Evolutionary conservation across 495 filamentous ascomycete genomes (phyloP).

Genomic region (Penicillium parvum): DNA sequence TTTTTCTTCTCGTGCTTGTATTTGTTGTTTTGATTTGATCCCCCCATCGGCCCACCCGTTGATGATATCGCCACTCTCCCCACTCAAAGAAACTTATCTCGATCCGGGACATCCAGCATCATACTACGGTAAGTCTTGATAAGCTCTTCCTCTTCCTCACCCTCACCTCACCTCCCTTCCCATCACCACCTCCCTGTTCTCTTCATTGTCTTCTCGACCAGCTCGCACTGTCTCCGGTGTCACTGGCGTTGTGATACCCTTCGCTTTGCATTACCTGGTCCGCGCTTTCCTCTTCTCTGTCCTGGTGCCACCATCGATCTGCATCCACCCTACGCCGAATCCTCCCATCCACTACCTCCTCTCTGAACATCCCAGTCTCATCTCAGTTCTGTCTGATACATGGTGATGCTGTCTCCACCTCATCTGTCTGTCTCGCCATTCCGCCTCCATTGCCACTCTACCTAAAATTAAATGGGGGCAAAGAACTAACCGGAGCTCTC

Average conservation of each 20-base stretch:
- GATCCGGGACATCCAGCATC: too few relatives aligned
- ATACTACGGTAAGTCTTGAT: conserved; percentile 17
- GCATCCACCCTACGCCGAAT: conserved; percentile 15
- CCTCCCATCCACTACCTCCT: too few relatives aligned
- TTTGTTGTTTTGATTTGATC: conserved; percentile 1
- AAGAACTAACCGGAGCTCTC: conserved; percentile 11
- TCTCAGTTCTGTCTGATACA: conserved; percentile 16
- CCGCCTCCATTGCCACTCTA: conserved; percentile 11
- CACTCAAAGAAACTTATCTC: conserved; percentile 7
- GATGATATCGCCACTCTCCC: conserved; percentile 8
- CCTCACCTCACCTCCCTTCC: conserved; percentile 17
- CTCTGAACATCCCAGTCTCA: conserved; percentile 7
- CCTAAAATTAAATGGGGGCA: conserved; percentile 5
- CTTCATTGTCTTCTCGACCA: conserved; percentile 14
- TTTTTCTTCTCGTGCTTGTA: conserved; percentile 2
- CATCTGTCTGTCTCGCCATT: conserved; percentile 9
- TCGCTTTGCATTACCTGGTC: conserved; percentile 9
- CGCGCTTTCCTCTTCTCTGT: conserved; percentile 20
- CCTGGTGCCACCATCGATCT: conserved; percentile 17
- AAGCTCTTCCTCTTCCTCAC: conserved; percentile 6
- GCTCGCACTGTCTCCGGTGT: conserved; percentile 17
- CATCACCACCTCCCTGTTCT: neutral
- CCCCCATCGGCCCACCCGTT: conserved; percentile 7
- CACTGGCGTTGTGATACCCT: conserved; percentile 25
- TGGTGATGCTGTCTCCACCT: conserved; percentile 16